These are phyloP conservation scores for Erysimum cheiri DNA, from an alignment of 441 rosid genomes.

Conservation along the genomic window DNA sequence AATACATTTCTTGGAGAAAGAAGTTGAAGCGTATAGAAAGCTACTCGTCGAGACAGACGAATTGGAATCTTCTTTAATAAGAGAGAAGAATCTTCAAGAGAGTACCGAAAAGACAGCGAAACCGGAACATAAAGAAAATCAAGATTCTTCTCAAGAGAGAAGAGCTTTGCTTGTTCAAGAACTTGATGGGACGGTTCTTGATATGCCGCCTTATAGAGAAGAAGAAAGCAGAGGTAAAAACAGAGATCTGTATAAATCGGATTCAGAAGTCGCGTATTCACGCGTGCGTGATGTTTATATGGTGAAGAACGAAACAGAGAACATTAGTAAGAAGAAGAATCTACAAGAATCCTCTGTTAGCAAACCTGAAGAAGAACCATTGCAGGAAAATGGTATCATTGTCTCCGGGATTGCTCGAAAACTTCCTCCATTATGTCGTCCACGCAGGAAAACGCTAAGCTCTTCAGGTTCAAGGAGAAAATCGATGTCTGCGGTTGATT, in stretches of 20 bases:
- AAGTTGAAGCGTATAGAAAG: constrained; percentile 71
- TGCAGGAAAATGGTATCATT: constrained; percentile 46
- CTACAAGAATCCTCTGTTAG: constrained; percentile 43
- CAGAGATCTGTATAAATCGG: constrained; percentile 38
- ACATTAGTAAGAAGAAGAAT: constrained; percentile 25
- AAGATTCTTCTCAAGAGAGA: constrained; percentile 42
- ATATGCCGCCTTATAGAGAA: constrained; percentile 40
- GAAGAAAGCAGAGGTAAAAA: constrained; percentile 37
- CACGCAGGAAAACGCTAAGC: constrained; percentile 44
- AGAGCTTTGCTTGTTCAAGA: constrained; percentile 56
- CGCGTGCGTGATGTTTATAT: constrained; percentile 53
- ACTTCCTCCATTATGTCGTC: constrained; percentile 51
- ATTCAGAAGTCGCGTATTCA: constrained; percentile 32
- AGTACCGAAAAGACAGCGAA: constrained; percentile 28
- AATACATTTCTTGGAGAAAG: constrained; percentile 83
- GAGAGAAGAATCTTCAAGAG: constrained; percentile 38
- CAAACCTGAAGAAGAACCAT: constrained; percentile 39
- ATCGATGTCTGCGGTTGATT: constrained; percentile 82
- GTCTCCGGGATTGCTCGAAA: constrained; percentile 57
- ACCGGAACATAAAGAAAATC: constrained; percentile 15
- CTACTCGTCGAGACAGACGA: constrained; percentile 50
- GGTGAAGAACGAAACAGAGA: constrained; percentile 48
- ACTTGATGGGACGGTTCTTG: constrained; percentile 39
- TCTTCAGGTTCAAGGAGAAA: constrained; percentile 59
- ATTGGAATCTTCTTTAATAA: constrained; percentile 42